Conservation (phyloP, 176 grass and related monocot species). For the Coix lacrymajobi region DNA sequence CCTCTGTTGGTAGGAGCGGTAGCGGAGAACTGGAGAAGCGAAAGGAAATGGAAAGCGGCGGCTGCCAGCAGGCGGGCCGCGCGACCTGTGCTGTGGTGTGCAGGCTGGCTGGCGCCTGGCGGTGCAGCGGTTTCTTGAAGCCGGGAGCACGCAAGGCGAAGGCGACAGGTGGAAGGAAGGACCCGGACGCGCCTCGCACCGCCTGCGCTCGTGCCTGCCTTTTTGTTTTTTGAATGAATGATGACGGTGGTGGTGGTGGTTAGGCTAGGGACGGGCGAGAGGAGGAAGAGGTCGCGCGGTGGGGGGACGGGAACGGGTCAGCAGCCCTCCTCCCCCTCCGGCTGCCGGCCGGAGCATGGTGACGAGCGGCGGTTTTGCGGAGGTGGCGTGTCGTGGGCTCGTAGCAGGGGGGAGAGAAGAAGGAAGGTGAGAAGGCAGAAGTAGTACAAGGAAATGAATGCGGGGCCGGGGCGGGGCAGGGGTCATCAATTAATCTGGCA, state of each 20-base stretch:
- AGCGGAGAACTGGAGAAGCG: not conserved
- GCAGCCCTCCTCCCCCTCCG: not conserved
- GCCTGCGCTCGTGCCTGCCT: not conserved
- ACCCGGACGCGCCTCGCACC: not conserved
- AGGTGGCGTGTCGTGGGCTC: not conserved
- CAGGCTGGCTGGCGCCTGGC: not conserved
- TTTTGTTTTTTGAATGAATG: not conserved
- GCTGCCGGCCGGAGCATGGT: not conserved
- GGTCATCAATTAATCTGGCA: not conserved
- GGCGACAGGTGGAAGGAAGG: not conserved
- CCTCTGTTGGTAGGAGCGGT: not conserved
- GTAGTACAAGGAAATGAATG: not conserved
- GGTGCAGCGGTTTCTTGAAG: conserved; percentile 20
- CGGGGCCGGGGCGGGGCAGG: not conserved
- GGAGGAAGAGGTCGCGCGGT: not conserved
- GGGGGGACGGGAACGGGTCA: not conserved
- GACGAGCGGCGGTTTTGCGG: not conserved
- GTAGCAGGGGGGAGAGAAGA: not conserved
- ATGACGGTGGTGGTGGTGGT: not conserved
- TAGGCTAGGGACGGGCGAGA: not conserved
- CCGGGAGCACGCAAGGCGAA: conserved; percentile 1
- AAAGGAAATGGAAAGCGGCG: not conserved
- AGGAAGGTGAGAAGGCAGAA: not conserved
- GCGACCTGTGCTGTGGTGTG: not conserved
- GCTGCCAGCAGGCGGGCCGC: not conserved